Evolutionary conservation across 2,329 filamentous ascomycete species (phyloP).

Genomic region (Neonectria magnoliae): DNA sequence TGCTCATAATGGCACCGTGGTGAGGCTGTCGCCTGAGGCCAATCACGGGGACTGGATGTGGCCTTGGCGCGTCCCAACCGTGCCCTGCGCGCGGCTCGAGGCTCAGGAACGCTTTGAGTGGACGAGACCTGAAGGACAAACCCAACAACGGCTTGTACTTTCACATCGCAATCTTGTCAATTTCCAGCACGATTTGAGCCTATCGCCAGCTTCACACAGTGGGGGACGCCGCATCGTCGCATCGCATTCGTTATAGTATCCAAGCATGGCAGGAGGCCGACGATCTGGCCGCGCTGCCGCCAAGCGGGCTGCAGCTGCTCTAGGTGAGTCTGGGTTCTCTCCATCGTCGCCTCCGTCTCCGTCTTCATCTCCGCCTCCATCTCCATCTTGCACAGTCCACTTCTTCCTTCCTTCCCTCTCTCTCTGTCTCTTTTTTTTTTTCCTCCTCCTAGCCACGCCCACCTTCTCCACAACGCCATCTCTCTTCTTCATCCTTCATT

Average conservation of each 20-base stretch:
- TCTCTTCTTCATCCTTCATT: too few species aligned
- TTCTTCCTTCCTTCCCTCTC: not conserved
- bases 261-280: slow-evolving; percentile 54
- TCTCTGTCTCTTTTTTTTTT: not conserved
- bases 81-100: slow-evolving; percentile 33
- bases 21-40: slow-evolving; percentile 25
- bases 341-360: slow-evolving; percentile 16
- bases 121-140: slow-evolving; percentile 17
- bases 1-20: not conserved
- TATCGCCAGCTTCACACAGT: slow-evolving; percentile 14
- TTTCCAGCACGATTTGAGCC: slow-evolving; percentile 28
- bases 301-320: slow-evolving; percentile 62
- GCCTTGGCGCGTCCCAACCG: slow-evolving; percentile 41
- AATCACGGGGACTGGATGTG: slow-evolving; percentile 38
- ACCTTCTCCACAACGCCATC: not conserved
- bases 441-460: not conserved
- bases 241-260: slow-evolving; percentile 26
- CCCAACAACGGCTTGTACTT: slow-evolving; percentile 24
- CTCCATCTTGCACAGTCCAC: slow-evolving; percentile 14
- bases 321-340: slow-evolving; percentile 54
- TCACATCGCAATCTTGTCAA: slow-evolving; percentile 24
- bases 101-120: not conserved
- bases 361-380: not conserved
- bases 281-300: slow-evolving; percentile 64
- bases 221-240: slow-evolving; percentile 20